phyloP scores from a whole-genome alignment of 371 early-diverging fungal genomes.

The Capillidium rhysosporum region DNA sequence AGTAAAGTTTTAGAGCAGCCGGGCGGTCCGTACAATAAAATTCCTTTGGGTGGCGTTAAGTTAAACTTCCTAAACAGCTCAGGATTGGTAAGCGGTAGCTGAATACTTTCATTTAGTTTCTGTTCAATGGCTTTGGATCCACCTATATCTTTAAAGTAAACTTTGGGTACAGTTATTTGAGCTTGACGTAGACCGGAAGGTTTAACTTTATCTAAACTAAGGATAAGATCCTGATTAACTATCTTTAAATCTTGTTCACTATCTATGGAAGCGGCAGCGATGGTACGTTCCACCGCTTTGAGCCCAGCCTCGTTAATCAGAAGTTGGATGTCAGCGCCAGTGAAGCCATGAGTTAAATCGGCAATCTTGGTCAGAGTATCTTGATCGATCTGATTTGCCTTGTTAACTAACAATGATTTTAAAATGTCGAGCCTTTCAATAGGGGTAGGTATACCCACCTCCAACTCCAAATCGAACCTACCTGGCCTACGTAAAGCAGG shows the following conservation, averaged over 20 bases:
- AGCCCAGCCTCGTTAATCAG: slow-evolving; percentile 77
- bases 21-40: slow-evolving; percentile 94
- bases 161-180: slow-evolving; percentile 76
- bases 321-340: slow-evolving; percentile 93
- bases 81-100: slow-evolving; percentile 94
- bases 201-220: slow-evolving; percentile 36
- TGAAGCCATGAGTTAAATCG: slow-evolving; percentile 71
- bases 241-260: slow-evolving; percentile 12
- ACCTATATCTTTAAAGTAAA: slow-evolving; percentile 93
- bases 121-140: slow-evolving; percentile 90
- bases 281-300: slow-evolving; percentile 44
- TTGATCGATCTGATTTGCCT: slow-evolving; percentile 41
- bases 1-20: slow-evolving; percentile 96
- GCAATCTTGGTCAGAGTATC: slow-evolving; percentile 40
- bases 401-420: slow-evolving; percentile 32
- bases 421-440: slow-evolving; percentile 58
- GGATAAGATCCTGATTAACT: slow-evolving; percentile 21
- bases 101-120: slow-evolving; percentile 90
- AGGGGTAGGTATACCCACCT: slow-evolving; percentile 73
- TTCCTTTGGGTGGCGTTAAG: slow-evolving; percentile 89
- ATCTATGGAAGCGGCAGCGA: slow-evolving; percentile 6
- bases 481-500: slow-evolving; percentile 95
- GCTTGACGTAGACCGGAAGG: slow-evolving; percentile 96
- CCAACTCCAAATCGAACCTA: slow-evolving; percentile 87
- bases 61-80: slow-evolving; percentile 71